phyloP scores from a whole-genome alignment of 2,329 filamentous ascomycete genomes.

The Arthrobotrys megalospora region DNA sequence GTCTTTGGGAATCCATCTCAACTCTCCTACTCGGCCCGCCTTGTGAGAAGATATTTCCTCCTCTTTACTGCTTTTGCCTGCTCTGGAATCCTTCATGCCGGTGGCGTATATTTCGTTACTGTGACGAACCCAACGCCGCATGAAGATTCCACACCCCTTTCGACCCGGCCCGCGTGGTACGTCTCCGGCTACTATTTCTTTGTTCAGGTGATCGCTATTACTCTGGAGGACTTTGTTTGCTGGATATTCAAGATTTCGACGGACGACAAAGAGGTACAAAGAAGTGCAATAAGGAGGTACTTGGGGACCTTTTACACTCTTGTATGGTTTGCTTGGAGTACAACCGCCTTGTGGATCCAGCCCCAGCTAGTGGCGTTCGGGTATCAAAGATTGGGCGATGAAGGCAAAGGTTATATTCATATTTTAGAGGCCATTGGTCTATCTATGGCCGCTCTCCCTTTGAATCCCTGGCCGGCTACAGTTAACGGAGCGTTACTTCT shows the following conservation, averaged over 20 bases:
- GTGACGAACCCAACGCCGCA: conserved; percentile 34
- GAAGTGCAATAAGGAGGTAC: conserved; percentile 16
- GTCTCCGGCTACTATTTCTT: conserved; percentile 35
- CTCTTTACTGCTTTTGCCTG: conserved; percentile 35
- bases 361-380: conserved; percentile 42
- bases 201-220: conserved; percentile 26
- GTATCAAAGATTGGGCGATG: conserved; percentile 28
- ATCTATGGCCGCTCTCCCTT: conserved; percentile 17
- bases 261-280: neutral
- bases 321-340: conserved; percentile 42
- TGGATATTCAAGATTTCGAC: conserved; percentile 18
- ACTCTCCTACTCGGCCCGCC: conserved; percentile 8
- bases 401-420: conserved; percentile 32
- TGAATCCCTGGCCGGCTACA: conserved; percentile 43
- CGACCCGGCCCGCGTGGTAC: conserved; percentile 23
- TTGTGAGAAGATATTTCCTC: conserved; percentile 35
- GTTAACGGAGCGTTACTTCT: conserved; percentile 6
- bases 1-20: conserved; percentile 30
- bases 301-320: conserved; percentile 30
- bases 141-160: conserved; percentile 26
- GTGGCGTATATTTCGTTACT: conserved; percentile 47
- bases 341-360: conserved; percentile 34
- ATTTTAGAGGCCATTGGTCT: conserved; percentile 34
- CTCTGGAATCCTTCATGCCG: conserved; percentile 43
- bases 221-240: conserved; percentile 38